Evolutionary conservation across 306 rosid genomes (phyloP).

Genomic region (Vigna trinervia): DNA sequence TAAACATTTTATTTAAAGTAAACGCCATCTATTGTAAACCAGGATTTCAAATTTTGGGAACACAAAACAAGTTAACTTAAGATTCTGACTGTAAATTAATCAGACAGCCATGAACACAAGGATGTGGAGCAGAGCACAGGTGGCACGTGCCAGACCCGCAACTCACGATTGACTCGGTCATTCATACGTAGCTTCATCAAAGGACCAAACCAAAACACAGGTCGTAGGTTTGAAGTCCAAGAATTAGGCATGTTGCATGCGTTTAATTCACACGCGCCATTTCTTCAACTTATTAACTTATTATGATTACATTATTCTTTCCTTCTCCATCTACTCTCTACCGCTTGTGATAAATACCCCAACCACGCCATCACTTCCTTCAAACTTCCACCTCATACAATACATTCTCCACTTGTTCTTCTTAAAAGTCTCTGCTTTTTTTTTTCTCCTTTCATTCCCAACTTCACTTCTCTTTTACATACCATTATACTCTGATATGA

Average conservation of each 20-base stretch:
- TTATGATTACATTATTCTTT: not conserved
- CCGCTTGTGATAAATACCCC: slow-evolving; percentile 28
- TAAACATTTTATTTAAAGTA: not conserved
- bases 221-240: slow-evolving; percentile 1
- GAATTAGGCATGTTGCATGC: slow-evolving; percentile 45
- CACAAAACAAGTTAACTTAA: not conserved
- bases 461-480: too few species aligned
- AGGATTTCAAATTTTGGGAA: not conserved
- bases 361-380: not conserved
- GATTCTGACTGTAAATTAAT: not conserved
- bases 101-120: not conserved
- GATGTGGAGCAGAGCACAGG: not conserved
- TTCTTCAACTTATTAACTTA: not conserved
- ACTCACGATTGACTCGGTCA: not conserved
- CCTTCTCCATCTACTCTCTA: not conserved
- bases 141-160: slow-evolving; percentile 4
- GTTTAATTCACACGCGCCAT: slow-evolving; percentile 41
- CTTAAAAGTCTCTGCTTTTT: slow-evolving; percentile 36
- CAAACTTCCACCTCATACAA: not conserved
- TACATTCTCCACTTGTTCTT: not conserved
- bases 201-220: slow-evolving; percentile 15
- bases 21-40: not conserved
- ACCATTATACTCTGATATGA: slow-evolving; percentile 43
- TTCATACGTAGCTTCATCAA: not conserved
- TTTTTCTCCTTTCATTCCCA: not conserved